Evolutionary conservation across 805 yeast genomes (phyloP).

Genomic region (Kazachstania africana): DNA sequence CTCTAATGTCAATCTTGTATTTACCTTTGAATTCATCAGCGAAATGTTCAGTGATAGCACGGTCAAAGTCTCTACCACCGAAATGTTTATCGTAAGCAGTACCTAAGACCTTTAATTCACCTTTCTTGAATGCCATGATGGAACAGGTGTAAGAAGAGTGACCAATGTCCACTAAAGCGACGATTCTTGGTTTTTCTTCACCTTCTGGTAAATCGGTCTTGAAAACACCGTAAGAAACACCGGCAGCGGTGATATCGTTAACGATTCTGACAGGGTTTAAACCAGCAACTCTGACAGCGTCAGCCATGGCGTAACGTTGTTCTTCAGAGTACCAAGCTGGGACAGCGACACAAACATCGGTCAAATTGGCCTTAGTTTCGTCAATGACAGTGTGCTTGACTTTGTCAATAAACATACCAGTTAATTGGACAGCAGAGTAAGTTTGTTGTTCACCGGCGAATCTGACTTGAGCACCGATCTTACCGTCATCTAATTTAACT

Average conservation of each 20-base stretch:
- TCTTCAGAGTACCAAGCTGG: slow-evolving; percentile 96
- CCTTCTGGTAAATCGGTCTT: slow-evolving; percentile 87
- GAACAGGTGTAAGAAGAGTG: slow-evolving; percentile 90
- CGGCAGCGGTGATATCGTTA: slow-evolving; percentile 96
- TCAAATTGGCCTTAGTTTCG: slow-evolving; percentile 68
- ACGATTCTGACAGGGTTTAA: slow-evolving; percentile 96
- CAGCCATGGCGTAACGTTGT: slow-evolving; percentile 93
- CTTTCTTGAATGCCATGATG: slow-evolving; percentile 84
- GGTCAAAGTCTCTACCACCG: slow-evolving; percentile 96
- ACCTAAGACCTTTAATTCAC: slow-evolving; percentile 88
- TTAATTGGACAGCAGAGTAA: slow-evolving; percentile 80
- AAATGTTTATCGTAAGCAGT: slow-evolving; percentile 90
- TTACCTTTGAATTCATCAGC: slow-evolving; percentile 85
- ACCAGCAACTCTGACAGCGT: slow-evolving; percentile 92
- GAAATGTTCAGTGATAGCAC: slow-evolving; percentile 87
- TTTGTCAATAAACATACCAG: slow-evolving; percentile 91
- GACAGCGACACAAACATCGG: slow-evolving; percentile 87
- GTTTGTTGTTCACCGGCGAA: slow-evolving; percentile 66
- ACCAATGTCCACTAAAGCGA: slow-evolving; percentile 94
- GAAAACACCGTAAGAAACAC: slow-evolving; percentile 98
- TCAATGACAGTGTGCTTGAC: slow-evolving; percentile 65
- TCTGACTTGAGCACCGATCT: slow-evolving; percentile 76
- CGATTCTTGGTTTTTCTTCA: slow-evolving; percentile 67
- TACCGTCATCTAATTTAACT: slow-evolving; percentile 57
- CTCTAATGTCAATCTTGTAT: slow-evolving; percentile 85